Evolutionary conservation across 2,329 filamentous ascomycete genomes (phyloP).

Genomic region (Xylariaceae sp.): DNA sequence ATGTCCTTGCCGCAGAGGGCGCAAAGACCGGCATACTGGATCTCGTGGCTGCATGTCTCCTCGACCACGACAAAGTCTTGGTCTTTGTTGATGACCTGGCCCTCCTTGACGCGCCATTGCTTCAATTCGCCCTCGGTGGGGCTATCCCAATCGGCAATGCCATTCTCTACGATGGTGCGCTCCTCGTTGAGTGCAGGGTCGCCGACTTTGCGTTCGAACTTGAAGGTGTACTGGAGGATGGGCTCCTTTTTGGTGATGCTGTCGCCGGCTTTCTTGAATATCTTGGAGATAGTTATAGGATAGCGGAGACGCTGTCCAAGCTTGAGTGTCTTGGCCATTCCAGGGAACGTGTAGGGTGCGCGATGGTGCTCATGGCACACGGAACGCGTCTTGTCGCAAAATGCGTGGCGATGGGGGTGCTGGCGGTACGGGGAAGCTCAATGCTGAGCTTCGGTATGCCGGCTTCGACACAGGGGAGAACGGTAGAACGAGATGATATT

Average conservation of each 20-base stretch:
- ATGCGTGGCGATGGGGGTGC: neutral
- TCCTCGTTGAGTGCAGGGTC: slow-evolving; percentile 58
- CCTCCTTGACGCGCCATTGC: slow-evolving; percentile 69
- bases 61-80: slow-evolving; percentile 68
- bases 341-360: slow-evolving; percentile 17
- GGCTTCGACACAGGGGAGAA: neutral
- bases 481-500: neutral
- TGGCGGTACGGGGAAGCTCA: neutral
- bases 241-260: slow-evolving; percentile 69
- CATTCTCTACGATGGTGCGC: slow-evolving; percentile 64
- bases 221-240: slow-evolving; percentile 84
- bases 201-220: slow-evolving; percentile 70
- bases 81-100: slow-evolving; percentile 58
- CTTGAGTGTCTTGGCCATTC: slow-evolving; percentile 45
- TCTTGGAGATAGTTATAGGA: slow-evolving; percentile 84
- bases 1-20: slow-evolving; percentile 93
- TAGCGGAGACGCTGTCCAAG: slow-evolving; percentile 71
- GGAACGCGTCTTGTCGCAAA: slow-evolving; percentile 20
- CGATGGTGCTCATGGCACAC: slow-evolving; percentile 26
- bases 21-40: slow-evolving; percentile 88
- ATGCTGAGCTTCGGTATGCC: neutral
- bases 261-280: slow-evolving; percentile 74
- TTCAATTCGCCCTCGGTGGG: slow-evolving; percentile 75
- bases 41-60: slow-evolving; percentile 84
- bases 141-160: slow-evolving; percentile 73